These are phyloP conservation scores for Exophiala sideris DNA, from an alignment of 2,329 filamentous ascomycete genomes.

Conservation along the genomic window DNA sequence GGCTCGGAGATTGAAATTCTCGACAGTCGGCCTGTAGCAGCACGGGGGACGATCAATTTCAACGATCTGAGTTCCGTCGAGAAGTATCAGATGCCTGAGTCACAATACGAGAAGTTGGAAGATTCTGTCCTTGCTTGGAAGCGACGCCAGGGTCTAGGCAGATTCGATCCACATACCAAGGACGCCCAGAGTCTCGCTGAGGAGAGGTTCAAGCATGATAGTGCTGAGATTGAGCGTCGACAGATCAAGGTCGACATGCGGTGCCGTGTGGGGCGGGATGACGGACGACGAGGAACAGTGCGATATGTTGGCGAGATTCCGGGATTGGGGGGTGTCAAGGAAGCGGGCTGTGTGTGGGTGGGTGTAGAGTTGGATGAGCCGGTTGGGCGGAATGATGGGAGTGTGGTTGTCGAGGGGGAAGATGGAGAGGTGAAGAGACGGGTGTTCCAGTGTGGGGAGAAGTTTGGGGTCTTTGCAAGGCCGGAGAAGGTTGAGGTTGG, in stretches of 20 bases:
- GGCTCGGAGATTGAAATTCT: constrained; percentile 45
- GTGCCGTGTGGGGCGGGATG: constrained; percentile 65
- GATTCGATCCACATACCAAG: constrained; percentile 84
- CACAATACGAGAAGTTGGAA: constrained; percentile 79
- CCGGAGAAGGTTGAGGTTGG: constrained; percentile 62
- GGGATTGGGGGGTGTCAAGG: constrained; percentile 25
- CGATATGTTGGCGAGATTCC: constrained; percentile 37
- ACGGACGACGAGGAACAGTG: constrained; percentile 63
- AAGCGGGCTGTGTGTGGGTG: constrained; percentile 28
- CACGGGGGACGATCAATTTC: constrained; percentile 69
- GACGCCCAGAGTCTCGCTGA: constrained; percentile 66
- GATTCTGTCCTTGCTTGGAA: constrained; percentile 96
- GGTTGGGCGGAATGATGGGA: constrained; percentile 63
- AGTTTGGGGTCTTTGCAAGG: constrained; percentile 58
- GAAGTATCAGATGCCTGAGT: constrained; percentile 84
- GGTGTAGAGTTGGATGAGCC: constrained; percentile 59
- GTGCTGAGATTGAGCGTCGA: constrained; percentile 62
- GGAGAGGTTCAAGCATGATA: constrained; percentile 58
- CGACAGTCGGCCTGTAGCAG: constrained; percentile 53
- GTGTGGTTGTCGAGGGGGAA: constrained; percentile 36
- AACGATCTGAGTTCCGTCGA: constrained; percentile 76
- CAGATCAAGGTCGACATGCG: constrained; percentile 63
- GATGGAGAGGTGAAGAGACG: constrained; percentile 32
- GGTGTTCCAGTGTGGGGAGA: constrained; percentile 56
- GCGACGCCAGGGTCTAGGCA: constrained; percentile 87